phyloP scores from a whole-genome alignment of 768 basidiomycete species.

The Lentinula edodes region DNA sequence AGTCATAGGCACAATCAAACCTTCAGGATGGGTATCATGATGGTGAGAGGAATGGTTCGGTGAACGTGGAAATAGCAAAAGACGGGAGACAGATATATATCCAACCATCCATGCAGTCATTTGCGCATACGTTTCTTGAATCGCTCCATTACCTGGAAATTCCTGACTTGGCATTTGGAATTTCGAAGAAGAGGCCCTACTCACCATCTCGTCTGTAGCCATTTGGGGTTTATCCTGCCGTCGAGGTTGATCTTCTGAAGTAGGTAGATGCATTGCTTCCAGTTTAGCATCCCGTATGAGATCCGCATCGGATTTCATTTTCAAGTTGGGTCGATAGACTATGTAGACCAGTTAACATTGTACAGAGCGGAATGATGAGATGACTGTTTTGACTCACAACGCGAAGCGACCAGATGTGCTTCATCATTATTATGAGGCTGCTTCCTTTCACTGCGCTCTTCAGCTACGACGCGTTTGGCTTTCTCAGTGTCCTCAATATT shows the following conservation, averaged over 20 bases:
- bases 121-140: slow-evolving; percentile 96
- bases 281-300: slow-evolving; percentile 85
- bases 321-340: slow-evolving; percentile 85
- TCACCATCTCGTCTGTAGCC: slow-evolving; percentile 88
- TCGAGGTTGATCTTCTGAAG: slow-evolving; percentile 44
- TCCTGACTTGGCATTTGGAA: not conserved
- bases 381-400: slow-evolving; percentile 56
- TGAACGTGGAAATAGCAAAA: not conserved
- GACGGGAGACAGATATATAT: not conserved
- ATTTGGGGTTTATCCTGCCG: slow-evolving; percentile 60
- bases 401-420: slow-evolving; percentile 78
- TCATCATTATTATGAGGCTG: slow-evolving; percentile 52
- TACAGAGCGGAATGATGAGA: not conserved
- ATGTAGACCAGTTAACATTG: slow-evolving; percentile 9
- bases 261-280: slow-evolving; percentile 75
- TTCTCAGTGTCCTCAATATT: slow-evolving; percentile 99
- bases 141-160: slow-evolving; percentile 79
- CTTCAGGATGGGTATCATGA: too few species aligned
- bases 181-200: slow-evolving; percentile 17
- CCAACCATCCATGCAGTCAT: slow-evolving; percentile 22
- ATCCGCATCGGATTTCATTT: slow-evolving; percentile 81
- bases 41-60: not conserved
- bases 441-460: slow-evolving; percentile 60
- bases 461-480: slow-evolving; percentile 82
- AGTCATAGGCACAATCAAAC: too few species aligned